Evolutionary conservation across 257 asterid genomes (phyloP), one percentile per base, ranked within the genome.

Genomic region (Vinca minor): DNA sequence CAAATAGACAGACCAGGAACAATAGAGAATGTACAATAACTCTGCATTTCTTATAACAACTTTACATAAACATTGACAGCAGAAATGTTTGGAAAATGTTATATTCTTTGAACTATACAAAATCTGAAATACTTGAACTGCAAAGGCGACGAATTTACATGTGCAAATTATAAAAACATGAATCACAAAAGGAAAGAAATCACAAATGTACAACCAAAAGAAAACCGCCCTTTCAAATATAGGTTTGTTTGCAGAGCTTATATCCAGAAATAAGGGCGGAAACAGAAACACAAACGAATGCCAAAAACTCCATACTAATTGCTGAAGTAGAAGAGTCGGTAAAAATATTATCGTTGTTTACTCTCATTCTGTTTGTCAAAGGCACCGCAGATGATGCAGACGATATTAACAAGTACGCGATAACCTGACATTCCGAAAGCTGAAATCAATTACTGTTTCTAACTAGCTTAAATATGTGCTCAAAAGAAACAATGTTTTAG

Each of bases 311-410:
- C 96, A 93, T 81, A 69, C 89, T 77, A 41, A 87, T 89, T 49
- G 97, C 87, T 4, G 97, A 63, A 20, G 94, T 96, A 23, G 95
- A 87, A 6, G 96, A 76, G 68, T 93, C 99, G 12, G 99, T 93
- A 64, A 93, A 93, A 69, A 85, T 80, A 81, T 87, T 89, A 63
- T 87, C 99, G 10, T 77, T 68, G 34, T 81, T 85, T 87, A 76
- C 84, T 70, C 99, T 76, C 92, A 87, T 79, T 45, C 68, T 71
- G 77, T 89, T 85, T 15, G 97, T 89, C 78, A 89, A 26, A 5
- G 99, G 99, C 59, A 93, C 86, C 0, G 97, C 97, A 0, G 99
- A 74, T 63, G 99, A 93, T 57, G 96, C 96, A 38, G 95, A 80
- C 5, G 99, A 93, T 62, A 93, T 47, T 73, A 93, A 69, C 70